Evolutionary conservation across 805 yeast genomes (phyloP), one percentile per base, ranked within the genome.

Genomic region (Torulaspora maleeae): DNA sequence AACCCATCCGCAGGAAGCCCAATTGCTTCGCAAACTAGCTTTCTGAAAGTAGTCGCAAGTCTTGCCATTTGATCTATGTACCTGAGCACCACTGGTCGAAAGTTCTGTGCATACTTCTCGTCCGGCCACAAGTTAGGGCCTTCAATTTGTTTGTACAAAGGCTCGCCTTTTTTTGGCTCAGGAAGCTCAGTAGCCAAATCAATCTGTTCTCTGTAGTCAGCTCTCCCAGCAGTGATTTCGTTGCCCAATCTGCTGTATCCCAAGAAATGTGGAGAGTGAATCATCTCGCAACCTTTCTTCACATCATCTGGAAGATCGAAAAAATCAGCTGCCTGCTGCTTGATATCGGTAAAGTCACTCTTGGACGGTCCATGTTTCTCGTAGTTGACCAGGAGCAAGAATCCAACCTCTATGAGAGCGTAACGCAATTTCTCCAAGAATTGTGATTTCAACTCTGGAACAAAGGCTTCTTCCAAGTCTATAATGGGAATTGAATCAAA

Each of bases 151-250:
- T 65, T 63, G 66, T 76, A 77, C 11, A 74, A 28, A 15, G 67
- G 74, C 32, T 58, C 67, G 7, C 34, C 43, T 7, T 53, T 35
- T 15, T 45, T 49, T 0, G 78, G 78, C 9, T 72, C 69, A 3
- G 75, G 70, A 27, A 74, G 60, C 48, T 73, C 78, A 5, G 80
- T 76, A 4, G 78, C 83, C 45, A 80, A 65, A 55, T 80, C 85
- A 47, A 75, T 73, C 60, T 80, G 85, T 54, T 80, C 86, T 45
- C 84, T 65, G 73, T 80, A 72, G 55, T 80, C 86, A 3, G 75
- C 69, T 20, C 66, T 65, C 17, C 66, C 65, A 10, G 79, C 78
- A 0, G 84, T 79, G 41, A 76, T 73, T 54, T 79, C 84, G 47
- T 78, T 76, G 5, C 81, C 83, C 19, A 79, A 63, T 29, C 72